Conservation (phyloP, 1,284 basidiomycete species). For the Ustilago bromivora region DNA sequence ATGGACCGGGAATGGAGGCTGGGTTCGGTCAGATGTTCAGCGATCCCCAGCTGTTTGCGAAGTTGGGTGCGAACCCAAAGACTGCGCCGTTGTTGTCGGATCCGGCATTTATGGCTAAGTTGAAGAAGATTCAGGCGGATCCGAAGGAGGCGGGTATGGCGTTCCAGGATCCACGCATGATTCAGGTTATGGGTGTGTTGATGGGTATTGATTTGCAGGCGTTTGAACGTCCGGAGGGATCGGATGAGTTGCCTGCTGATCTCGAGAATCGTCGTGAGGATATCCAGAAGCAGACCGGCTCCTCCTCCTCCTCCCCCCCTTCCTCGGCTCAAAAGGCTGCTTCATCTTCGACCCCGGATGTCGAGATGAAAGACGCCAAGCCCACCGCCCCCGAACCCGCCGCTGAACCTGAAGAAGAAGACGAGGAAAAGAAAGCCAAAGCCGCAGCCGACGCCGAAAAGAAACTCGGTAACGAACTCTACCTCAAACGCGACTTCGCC, state of each 20-base stretch:
- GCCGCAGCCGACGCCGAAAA: conserved; percentile 66
- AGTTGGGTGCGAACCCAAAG: conserved; percentile 87
- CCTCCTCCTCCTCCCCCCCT: conserved; percentile 18
- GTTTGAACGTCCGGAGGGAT: conserved; percentile 85
- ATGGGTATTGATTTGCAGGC: conserved; percentile 95
- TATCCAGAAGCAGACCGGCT: conserved; percentile 63
- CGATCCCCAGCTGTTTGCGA: conserved; percentile 84
- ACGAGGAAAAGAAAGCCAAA: conserved; percentile 58
- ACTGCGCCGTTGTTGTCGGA: conserved; percentile 86
- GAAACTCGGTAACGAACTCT: conserved; percentile 80
- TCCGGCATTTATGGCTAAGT: conserved; percentile 73
- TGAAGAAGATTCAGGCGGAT: conserved; percentile 70
- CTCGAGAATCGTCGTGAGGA: conserved; percentile 64
- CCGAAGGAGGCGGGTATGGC: conserved; percentile 69
- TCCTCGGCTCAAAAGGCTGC: conserved; percentile 6
- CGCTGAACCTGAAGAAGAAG: conserved; percentile 40
- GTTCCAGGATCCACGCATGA: conserved; percentile 88
- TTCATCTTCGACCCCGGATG: conserved; percentile 27
- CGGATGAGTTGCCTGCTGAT: conserved; percentile 81
- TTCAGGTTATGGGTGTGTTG: conserved; percentile 85
- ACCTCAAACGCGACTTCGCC: conserved; percentile 80
- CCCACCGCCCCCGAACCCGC: conserved; percentile 12
- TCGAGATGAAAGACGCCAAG: conserved; percentile 42
- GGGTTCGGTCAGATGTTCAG: conserved; percentile 84
- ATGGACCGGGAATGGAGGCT: conserved; percentile 67